Evolutionary conservation across 176 grass and related monocot species (phyloP).

Genomic region (Poa pratensis): DNA sequence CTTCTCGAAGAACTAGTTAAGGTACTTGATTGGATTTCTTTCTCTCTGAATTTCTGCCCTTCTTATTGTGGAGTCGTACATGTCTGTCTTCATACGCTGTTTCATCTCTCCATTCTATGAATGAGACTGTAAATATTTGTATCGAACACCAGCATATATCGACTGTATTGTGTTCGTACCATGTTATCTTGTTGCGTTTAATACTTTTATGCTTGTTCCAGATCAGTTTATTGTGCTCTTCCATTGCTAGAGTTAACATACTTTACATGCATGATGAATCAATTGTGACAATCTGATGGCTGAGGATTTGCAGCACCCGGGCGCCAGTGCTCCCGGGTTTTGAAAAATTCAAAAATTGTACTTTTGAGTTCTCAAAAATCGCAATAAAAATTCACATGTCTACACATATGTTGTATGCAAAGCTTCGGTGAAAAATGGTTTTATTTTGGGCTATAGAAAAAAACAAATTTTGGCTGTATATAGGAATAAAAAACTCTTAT

Average conservation of each 20-base stretch:
- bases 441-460: no score
- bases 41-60: neutral
- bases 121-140: neutral
- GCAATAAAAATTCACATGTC: no score
- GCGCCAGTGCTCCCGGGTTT: no score
- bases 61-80: neutral
- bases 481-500: no score
- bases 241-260: constrained; percentile 1
- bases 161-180: neutral
- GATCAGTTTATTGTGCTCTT: neutral
- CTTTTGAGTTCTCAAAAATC: no score
- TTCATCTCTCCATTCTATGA: neutral
- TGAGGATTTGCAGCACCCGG: no score
- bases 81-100: neutral
- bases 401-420: no score
- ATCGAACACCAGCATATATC: neutral
- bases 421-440: no score
- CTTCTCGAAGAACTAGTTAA: constrained; percentile 96
- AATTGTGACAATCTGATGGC: neutral
- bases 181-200: neutral
- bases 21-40: constrained; percentile 48
- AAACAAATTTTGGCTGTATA: no score
- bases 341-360: no score
- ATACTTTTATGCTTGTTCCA: neutral
- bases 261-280: neutral